Base-by-base conservation (phyloP, 805 yeast genomes). In the Myxozyma lipomycoides region DNA sequence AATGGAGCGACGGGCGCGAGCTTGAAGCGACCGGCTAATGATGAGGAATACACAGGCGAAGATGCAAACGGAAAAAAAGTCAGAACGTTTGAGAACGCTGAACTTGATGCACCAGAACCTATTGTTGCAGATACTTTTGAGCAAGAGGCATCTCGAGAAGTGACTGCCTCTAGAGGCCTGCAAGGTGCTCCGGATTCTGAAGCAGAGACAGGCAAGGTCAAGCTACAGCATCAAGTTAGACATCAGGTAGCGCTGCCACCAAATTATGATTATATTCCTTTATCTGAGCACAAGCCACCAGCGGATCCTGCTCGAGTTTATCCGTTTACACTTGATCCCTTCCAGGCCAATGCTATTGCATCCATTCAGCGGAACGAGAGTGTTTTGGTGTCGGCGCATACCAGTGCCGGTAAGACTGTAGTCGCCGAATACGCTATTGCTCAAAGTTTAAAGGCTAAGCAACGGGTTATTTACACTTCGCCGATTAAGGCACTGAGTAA, bases 171-270 rank as follows among this genome's bases (percentile, higher is more conserved):
- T 0, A 78, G 78, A 28, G 95, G 95, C 4, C 72, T 88, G 32
- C 64, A 81, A 61, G 73, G 73, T 15, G 62, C 70, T 19, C 64
- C 74, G 0, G 49, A 61, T 1, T 67, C 71, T 21, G 61, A 67
- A 1, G 72, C 66, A 17, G 67, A 67, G 2, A 77, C 73, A 47
- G 78, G 77, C 18, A 74, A 74, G 47, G 82, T 89, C 52, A 83
- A 84, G 66, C 73, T 89, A 58, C 81, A 82, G 51, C 98, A 91
- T 73, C 96, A 88, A 69, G 96, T 91, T 49, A 84, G 98, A 68
- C 98, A 91, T 71, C 97, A 91, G 69, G 98, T 91, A 9, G 97
- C 98, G 1, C 77, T 91, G 22, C 98, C 98, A 1, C 95, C 95
- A 3, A 84, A 84, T 53, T 93, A 83, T 65, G 84, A 90, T 46